A percentile compares a stretch with the other conserved stretches of the same genome.
Evolutionary conservation across 192 early-diverging fungal species (phyloP).

Genomic region (Gaertneriomyces sp.): DNA sequence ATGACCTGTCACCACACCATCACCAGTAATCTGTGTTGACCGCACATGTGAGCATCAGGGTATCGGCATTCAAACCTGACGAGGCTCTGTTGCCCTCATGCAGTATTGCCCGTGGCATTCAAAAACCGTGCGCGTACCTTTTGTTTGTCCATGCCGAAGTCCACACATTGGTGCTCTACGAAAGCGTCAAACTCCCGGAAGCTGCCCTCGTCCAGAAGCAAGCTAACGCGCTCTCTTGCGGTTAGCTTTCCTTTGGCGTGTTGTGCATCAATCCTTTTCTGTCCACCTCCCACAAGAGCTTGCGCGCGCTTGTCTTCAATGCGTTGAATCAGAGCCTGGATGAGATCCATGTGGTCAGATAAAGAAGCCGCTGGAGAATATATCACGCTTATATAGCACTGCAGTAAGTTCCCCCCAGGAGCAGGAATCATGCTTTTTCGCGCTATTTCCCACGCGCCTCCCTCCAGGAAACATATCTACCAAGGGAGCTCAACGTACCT

Average conservation of each 20-base stretch:
- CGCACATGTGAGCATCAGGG: too few relatives aligned
- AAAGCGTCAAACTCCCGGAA: conserved; percentile 92
- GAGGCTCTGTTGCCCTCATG: background rate
- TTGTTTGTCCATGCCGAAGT: conserved; percentile 82
- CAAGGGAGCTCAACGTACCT: too few relatives aligned
- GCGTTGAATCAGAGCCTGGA: conserved; percentile 36
- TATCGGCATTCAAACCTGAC: background rate
- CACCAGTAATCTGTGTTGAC: conserved; percentile 69
- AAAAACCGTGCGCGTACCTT: conserved; percentile 37
- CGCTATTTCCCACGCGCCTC: too few relatives aligned
- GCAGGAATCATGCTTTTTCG: too few relatives aligned
- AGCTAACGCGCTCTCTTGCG: conserved; percentile 81
- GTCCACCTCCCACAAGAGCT: conserved; percentile 74
- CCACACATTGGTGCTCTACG: conserved; percentile 89
- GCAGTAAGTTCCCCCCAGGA: too few relatives aligned
- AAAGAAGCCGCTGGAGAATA: background rate
- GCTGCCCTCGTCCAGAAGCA: conserved; percentile 77
- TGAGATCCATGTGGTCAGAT: conserved; percentile 16
- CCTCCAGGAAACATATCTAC: too few relatives aligned
- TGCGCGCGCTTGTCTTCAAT: conserved; percentile 65
- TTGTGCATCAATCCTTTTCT: conserved; percentile 74
- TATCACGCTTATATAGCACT: too few relatives aligned
- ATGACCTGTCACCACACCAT: conserved; percentile 94
- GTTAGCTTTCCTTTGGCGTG: conserved; percentile 92
- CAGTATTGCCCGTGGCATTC: background rate